Base-by-base conservation (phyloP, 768 basidiomycete species). In the Termitomyces sp. region DNA sequence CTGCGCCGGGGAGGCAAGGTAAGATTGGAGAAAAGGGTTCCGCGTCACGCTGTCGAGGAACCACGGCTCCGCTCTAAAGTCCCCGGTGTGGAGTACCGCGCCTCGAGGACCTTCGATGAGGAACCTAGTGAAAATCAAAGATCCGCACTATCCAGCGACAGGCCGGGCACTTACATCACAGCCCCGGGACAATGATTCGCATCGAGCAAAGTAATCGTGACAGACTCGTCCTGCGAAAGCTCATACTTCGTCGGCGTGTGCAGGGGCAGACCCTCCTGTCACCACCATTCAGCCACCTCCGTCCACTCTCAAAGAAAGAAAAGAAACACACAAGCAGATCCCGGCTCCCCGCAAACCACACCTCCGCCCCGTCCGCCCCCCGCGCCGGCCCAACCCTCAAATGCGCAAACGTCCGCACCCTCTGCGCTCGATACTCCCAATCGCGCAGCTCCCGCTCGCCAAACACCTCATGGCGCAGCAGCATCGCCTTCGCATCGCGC, bases 171-270 rank as follows among this genome's bases (percentile, higher is more conserved):
- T 28, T 65, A 94, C 94, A 98, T 96, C 42, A 93, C 87, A 0
- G 94, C 88, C 0, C 95, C 95, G 12, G 93, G 95, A 68, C 94
- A 97, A 69, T 98, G 95, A 66, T 97, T 97, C 0, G 95, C 95
- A 65, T 95, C 91, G 8, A 97, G 70, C 10, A 90, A 77, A 0
- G 93, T 95, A 56, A 97, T 78, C 0, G 78, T 85, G 10, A 96
- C 87, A 4, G 67, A 69, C 62, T 86, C 81, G 8, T 73, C 73
- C 24, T 79, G 72, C 4, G 77, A 80, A 18, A 95, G 68, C 36
- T 85, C 81, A 31, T 87, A 76, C 33, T 67, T 57, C 0, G 83
- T 88, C 0, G 93, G 91, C 3, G 78, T 79, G 57, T 92, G 78
- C 53, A 90, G 65, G 0, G 84, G 81, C 45, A 90, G 63, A 1